Evolutionary conservation across 108 stramenopile species (phyloP).

Genomic region (Seminavis robusta): DNA sequence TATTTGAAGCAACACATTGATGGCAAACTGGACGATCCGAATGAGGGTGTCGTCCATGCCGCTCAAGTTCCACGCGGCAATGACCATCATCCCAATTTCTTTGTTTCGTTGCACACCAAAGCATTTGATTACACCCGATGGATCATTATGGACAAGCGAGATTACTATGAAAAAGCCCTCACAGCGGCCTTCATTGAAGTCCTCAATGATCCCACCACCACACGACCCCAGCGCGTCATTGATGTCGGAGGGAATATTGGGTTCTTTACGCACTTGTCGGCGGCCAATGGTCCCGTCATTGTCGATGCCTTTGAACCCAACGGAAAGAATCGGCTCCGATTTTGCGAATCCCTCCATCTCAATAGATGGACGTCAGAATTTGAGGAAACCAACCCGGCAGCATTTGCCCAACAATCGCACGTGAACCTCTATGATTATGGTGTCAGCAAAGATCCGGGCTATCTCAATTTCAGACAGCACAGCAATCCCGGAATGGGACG

Average conservation of each 20-base stretch:
- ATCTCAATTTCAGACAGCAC: no score
- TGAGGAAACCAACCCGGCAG: no score
- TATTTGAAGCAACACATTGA: no score
- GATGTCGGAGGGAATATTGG: slow-evolving; percentile 46
- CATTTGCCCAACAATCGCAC: background rate
- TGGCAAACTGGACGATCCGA: no score
- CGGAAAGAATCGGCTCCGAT: slow-evolving; percentile 12
- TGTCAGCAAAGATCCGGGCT: background rate
- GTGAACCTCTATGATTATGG: background rate
- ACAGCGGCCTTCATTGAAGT: background rate
- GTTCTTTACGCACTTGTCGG: slow-evolving; percentile 22
- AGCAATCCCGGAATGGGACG: background rate
- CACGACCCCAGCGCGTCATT: no score
- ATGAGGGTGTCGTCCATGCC: no score
- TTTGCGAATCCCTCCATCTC: slow-evolving; percentile 27
- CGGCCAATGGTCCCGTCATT: background rate
- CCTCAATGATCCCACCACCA: no score
- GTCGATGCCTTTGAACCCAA: slow-evolving; percentile 36
- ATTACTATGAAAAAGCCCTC: slow-evolving; percentile 12
- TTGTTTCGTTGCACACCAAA: slow-evolving; percentile 7
- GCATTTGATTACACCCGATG: slow-evolving; percentile 1
- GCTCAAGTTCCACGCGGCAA: no score
- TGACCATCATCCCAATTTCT: no score
- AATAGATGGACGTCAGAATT: slow-evolving; percentile 22
- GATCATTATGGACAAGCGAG: slow-evolving; percentile 4